These are phyloP conservation scores for Onygenales sp. DNA, from an alignment of 2,329 filamentous ascomycete species.

Conservation along the genomic window DNA sequence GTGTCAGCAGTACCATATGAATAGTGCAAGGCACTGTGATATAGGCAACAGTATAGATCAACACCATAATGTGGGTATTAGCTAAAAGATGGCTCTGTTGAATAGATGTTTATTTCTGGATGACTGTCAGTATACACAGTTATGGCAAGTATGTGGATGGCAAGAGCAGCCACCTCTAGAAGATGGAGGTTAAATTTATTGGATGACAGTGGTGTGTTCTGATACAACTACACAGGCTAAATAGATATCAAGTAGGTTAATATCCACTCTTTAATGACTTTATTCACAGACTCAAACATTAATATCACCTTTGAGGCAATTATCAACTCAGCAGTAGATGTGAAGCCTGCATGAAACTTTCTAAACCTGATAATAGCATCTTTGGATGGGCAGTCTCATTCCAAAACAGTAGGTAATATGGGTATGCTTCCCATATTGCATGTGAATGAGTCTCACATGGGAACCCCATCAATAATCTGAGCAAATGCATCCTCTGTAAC, in stretches of 20 bases:
- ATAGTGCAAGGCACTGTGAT: conserved; percentile 9
- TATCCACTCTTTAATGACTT: background rate
- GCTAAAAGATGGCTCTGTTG: background rate
- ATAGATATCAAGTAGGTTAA: background rate
- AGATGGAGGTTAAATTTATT: conserved; percentile 2
- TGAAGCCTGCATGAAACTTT: background rate
- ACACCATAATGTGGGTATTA: background rate
- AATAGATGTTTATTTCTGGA: background rate
- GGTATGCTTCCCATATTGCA: background rate
- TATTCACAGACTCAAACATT: background rate
- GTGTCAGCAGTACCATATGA: conserved; percentile 16
- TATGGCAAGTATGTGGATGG: conserved; percentile 2
- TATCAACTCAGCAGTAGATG: background rate
- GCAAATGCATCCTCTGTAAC: background rate
- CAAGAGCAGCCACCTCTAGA: conserved; percentile 4
- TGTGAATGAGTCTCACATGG: background rate
- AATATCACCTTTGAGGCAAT: background rate
- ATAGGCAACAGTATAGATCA: background rate
- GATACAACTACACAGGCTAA: conserved; percentile 4
- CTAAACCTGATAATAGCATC: background rate
- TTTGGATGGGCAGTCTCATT: background rate
- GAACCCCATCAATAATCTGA: conserved; percentile 4
- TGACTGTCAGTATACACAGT: background rate
- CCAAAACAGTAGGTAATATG: background rate
- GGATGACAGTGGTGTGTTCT: background rate